Percentiles rank a stretch among this genome's conserved stretches.
Evolutionary conservation across 805 yeast genomes (phyloP).

Genomic region (Metschnikowia amazonensis): DNA sequence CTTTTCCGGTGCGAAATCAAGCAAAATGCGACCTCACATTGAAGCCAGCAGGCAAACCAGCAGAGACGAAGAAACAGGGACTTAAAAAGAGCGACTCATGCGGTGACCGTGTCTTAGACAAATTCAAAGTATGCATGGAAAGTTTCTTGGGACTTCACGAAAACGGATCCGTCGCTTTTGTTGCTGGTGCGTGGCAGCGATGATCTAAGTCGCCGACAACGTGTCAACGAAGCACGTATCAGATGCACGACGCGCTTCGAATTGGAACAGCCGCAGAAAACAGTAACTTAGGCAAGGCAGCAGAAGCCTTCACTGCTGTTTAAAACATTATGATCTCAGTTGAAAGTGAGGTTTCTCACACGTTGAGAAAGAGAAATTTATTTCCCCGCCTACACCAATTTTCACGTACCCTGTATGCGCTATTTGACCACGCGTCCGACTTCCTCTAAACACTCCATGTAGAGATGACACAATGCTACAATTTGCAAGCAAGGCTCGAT

Average conservation of each 20-base stretch:
- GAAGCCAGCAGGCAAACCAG: background rate
- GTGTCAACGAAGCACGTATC: background rate
- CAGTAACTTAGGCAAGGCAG: background rate
- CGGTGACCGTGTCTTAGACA: background rate
- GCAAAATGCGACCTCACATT: slow-evolving; percentile 1
- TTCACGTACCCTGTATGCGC: background rate
- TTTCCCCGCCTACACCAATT: background rate
- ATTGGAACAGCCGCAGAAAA: background rate
- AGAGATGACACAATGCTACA: no score
- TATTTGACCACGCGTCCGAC: background rate
- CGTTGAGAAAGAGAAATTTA: background rate
- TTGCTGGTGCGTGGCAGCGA: background rate
- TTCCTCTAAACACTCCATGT: background rate
- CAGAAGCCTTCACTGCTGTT: background rate
- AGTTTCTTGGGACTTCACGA: background rate
- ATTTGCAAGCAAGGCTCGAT: no score
- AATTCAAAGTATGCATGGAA: background rate
- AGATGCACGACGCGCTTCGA: slow-evolving; percentile 4
- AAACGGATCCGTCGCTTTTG: background rate
- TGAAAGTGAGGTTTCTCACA: background rate
- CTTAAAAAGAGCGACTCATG: background rate
- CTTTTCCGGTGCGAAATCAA: background rate
- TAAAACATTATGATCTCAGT: background rate
- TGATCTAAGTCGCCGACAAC: background rate
- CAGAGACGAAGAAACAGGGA: no score